phyloP scores from a whole-genome alignment of 73 alveolate species.

The Stentor coeruleus region DNA sequence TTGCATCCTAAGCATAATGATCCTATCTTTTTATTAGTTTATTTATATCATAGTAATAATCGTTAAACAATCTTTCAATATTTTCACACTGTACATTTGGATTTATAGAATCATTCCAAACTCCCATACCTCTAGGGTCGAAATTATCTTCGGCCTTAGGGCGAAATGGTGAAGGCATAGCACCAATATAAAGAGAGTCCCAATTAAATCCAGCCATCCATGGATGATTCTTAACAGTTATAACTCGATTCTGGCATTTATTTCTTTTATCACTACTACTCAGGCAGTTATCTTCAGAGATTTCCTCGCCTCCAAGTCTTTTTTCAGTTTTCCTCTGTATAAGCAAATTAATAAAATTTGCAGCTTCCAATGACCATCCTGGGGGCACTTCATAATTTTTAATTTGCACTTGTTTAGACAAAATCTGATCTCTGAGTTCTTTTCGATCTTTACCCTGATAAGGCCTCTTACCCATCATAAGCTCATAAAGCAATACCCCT shows the following conservation, averaged over 20 bases:
- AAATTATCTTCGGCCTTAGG: conserved; percentile 48
- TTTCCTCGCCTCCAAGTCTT: conserved; percentile 91
- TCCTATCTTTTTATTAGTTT: too few species aligned
- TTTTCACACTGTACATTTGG: neutral
- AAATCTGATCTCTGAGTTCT: conserved; percentile 94
- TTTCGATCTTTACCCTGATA: conserved; percentile 89
- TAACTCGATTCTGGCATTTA: too few species aligned
- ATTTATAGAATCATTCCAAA: neutral
- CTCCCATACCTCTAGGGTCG: conserved; percentile 46
- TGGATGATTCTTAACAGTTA: conserved; percentile 87
- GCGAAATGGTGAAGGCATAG: conserved; percentile 79
- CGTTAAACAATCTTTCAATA: neutral
- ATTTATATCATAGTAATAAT: conserved; percentile 4
- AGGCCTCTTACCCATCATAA: conserved; percentile 87
- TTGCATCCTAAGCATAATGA: too few species aligned
- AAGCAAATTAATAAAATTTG: conserved; percentile 84
- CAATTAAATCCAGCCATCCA: conserved; percentile 92
- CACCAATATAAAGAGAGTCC: conserved; percentile 65
- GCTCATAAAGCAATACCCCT: conserved; percentile 47
- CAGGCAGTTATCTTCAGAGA: too few species aligned
- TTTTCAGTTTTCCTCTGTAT: conserved; percentile 57
- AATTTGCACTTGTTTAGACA: conserved; percentile 78
- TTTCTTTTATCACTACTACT: too few species aligned
- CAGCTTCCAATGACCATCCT: conserved; percentile 95
- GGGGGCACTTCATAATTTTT: conserved; percentile 78